These are phyloP conservation scores for Rhizophora mangle DNA, from an alignment of 345 rosid species.

Conservation along the genomic window DNA sequence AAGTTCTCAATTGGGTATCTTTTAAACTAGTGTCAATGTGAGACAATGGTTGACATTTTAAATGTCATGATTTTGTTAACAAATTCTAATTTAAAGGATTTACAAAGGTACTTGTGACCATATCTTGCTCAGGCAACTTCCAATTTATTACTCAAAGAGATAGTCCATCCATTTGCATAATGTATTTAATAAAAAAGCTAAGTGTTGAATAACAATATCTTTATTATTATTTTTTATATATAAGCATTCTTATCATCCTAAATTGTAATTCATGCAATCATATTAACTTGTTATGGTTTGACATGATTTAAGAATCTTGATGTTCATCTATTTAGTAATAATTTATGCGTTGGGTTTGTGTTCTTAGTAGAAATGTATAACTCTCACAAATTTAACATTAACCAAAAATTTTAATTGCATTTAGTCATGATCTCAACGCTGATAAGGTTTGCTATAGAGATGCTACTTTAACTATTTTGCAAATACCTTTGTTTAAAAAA, in stretches of 20 bases:
- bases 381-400: too few relatives aligned
- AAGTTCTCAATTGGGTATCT: conserved; percentile 67
- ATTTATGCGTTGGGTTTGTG: too few relatives aligned
- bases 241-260: background rate
- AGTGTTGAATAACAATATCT: conserved; percentile 17
- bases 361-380: too few relatives aligned
- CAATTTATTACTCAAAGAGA: too few relatives aligned
- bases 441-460: too few relatives aligned
- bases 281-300: background rate
- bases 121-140: too few relatives aligned
- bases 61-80: conserved; percentile 72
- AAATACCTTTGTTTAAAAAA: too few relatives aligned
- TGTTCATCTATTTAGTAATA: background rate
- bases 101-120: conserved; percentile 27
- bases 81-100: conserved; percentile 54
- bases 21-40: conserved; percentile 64
- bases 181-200: too few relatives aligned
- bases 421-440: too few relatives aligned
- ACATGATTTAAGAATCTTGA: background rate
- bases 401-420: too few relatives aligned
- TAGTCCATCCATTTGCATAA: too few relatives aligned
- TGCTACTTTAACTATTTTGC: too few relatives aligned
- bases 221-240: background rate
- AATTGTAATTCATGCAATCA: conserved; percentile 5
- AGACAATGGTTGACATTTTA: conserved; percentile 77